These are phyloP conservation scores for Gloeostereum incarnatum DNA, from an alignment of 768 basidiomycete species.

Conservation along the genomic window DNA sequence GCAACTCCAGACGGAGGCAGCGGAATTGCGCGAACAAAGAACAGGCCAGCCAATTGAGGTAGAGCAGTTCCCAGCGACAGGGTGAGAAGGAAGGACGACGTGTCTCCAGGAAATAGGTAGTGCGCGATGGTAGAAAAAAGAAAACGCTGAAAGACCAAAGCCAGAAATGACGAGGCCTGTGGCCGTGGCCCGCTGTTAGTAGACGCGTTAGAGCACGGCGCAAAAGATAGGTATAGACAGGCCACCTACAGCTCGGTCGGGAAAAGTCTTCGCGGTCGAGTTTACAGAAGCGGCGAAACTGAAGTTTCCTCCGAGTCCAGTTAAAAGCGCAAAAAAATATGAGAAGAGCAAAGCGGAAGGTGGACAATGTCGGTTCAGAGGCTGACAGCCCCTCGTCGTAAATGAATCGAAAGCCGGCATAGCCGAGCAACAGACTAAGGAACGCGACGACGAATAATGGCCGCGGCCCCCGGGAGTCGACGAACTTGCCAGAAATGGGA, in stretches of 20 bases:
- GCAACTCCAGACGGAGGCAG: no score
- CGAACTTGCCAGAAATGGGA: slow-evolving; percentile 47
- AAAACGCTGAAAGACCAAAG: slow-evolving; percentile 61
- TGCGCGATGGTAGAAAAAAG: no score
- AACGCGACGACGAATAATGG: slow-evolving; percentile 38
- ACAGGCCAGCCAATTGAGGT: no score
- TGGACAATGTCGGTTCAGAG: slow-evolving; percentile 15
- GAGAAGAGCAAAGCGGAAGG: slow-evolving; percentile 26
- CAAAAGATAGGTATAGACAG: neutral
- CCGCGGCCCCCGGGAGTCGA: slow-evolving; percentile 45
- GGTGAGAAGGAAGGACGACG: no score
- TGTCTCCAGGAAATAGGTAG: no score
- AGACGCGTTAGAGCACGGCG: no score
- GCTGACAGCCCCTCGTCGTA: slow-evolving; percentile 21
- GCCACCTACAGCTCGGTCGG: slow-evolving; percentile 28
- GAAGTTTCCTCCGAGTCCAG: slow-evolving; percentile 47
- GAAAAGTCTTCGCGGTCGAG: slow-evolving; percentile 51
- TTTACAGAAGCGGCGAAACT: slow-evolving; percentile 47
- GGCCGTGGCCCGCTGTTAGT: slow-evolving; percentile 41
- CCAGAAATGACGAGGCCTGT: slow-evolving; percentile 53
- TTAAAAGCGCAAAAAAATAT: slow-evolving; percentile 39
- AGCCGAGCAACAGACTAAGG: slow-evolving; percentile 39
- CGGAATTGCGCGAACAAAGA: no score
- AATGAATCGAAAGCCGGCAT: slow-evolving; percentile 42
- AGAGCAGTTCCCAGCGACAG: no score